These are phyloP conservation scores for Epichloe hybrida DNA, from an alignment of 2,329 filamentous ascomycete genomes.

Conservation along the genomic window DNA sequence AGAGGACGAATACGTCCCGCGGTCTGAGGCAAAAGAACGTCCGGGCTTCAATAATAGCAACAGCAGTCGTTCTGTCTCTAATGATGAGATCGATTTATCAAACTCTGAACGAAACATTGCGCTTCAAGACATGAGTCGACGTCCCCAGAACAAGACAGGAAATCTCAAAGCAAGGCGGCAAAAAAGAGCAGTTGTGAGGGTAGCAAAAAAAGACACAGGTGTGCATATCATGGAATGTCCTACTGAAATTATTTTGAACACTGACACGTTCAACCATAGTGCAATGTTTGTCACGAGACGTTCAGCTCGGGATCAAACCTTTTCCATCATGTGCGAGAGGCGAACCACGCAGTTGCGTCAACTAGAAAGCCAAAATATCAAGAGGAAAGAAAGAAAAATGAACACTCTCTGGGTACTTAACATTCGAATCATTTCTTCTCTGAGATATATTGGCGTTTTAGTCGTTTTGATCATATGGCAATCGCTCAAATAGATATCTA, in stretches of 20 bases:
- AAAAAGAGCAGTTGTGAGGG: conserved; percentile 27
- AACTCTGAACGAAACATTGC: conserved; percentile 11
- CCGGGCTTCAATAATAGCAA: conserved; percentile 11
- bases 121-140: conserved; percentile 10
- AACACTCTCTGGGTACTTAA: neutral
- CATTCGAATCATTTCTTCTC: neutral
- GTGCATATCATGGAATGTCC: neutral
- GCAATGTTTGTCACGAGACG: conserved; percentile 28
- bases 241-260: neutral
- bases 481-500: too few species aligned
- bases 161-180: conserved; percentile 39
- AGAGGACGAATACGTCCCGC: conserved; percentile 34
- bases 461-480: neutral
- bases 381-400: conserved; percentile 17
- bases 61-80: neutral
- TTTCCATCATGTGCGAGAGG: conserved; percentile 58
- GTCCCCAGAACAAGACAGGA: conserved; percentile 28
- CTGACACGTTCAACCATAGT: conserved; percentile 21
- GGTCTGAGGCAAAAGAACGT: conserved; percentile 28
- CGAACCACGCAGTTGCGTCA: conserved; percentile 47
- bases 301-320: conserved; percentile 55
- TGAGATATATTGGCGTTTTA: neutral
- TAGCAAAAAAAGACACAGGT: conserved; percentile 1
- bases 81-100: conserved; percentile 7
- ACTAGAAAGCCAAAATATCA: conserved; percentile 18